Conservation (phyloP, 2,329 filamentous ascomycete species). For the Ploettnerulaceae sp. region DNA sequence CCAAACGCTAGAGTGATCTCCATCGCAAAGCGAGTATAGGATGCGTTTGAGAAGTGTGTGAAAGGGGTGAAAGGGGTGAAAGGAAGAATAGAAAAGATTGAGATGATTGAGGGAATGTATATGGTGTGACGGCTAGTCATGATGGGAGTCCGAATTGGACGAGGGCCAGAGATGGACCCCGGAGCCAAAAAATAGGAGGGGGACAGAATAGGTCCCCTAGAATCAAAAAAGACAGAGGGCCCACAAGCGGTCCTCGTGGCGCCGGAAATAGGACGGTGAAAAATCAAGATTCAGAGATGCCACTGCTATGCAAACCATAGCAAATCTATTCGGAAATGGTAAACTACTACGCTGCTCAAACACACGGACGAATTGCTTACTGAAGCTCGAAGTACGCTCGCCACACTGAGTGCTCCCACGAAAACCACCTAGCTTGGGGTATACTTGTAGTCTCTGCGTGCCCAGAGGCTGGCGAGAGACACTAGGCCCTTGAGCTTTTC, state of each 20-base stretch:
- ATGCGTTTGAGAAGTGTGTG: background rate
- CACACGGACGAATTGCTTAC: slow-evolving; percentile 5
- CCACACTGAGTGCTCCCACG: background rate
- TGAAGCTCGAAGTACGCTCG: background rate
- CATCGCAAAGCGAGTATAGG: background rate
- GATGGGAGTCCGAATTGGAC: background rate
- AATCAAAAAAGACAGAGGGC: background rate
- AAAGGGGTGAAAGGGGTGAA: background rate
- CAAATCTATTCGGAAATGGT: slow-evolving; percentile 5
- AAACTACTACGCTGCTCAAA: slow-evolving; percentile 2
- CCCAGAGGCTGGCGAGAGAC: slow-evolving; percentile 13
- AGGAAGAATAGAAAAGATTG: background rate
- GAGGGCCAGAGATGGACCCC: background rate
- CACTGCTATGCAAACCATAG: background rate
- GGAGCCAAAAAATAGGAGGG: background rate
- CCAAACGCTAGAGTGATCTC: background rate
- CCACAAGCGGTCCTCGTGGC: background rate
- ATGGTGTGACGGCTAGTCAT: background rate
- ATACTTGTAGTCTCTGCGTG: slow-evolving; percentile 14
- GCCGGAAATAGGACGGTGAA: background rate
- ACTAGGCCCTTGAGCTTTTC: slow-evolving; percentile 15
- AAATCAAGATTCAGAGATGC: slow-evolving; percentile 1
- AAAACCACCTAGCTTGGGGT: background rate
- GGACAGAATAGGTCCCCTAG: background rate
- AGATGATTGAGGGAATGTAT: background rate